These are phyloP conservation scores for Amanita pallidorosea DNA, from an alignment of 768 basidiomycete genomes.

Conservation along the genomic window DNA sequence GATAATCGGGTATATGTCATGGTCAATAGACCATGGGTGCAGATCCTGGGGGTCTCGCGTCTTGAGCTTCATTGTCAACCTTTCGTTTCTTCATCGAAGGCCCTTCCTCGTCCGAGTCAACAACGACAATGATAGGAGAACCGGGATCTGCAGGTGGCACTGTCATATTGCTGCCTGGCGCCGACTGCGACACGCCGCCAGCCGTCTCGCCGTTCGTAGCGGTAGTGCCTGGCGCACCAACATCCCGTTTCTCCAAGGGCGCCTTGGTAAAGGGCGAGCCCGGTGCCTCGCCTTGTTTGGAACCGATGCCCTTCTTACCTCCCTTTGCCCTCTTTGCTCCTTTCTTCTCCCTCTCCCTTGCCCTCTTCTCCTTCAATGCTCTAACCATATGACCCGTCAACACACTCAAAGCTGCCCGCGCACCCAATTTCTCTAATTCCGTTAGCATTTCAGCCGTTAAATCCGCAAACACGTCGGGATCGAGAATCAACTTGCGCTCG, in stretches of 20 bases:
- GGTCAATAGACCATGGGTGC: background rate
- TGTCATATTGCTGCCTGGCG: background rate
- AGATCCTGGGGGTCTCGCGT: background rate
- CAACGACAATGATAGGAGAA: slow-evolving; percentile 51
- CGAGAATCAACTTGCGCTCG: slow-evolving; percentile 73
- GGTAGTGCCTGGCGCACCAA: background rate
- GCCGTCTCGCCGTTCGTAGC: background rate
- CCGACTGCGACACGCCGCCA: background rate
- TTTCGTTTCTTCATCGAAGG: slow-evolving; percentile 51
- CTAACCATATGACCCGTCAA: slow-evolving; percentile 80
- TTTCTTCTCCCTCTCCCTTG: slow-evolving; percentile 33
- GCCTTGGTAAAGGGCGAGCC: slow-evolving; percentile 34
- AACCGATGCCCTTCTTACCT: slow-evolving; percentile 15
- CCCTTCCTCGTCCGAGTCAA: slow-evolving; percentile 47
- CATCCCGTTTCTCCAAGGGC: slow-evolving; percentile 20
- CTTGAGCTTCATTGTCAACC: slow-evolving; percentile 20
- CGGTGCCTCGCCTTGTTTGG: slow-evolving; percentile 1
- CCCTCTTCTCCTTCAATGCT: slow-evolving; percentile 65
- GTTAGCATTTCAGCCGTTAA: slow-evolving; percentile 63
- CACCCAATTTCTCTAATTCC: slow-evolving; percentile 72
- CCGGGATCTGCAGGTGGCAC: slow-evolving; percentile 21
- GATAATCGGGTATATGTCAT: background rate
- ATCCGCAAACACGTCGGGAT: slow-evolving; percentile 76
- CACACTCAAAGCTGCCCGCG: slow-evolving; percentile 70
- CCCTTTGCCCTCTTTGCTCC: slow-evolving; percentile 22